Evolutionary conservation across 768 basidiomycete genomes (phyloP).

Genomic region (Podaxis rugospora): DNA sequence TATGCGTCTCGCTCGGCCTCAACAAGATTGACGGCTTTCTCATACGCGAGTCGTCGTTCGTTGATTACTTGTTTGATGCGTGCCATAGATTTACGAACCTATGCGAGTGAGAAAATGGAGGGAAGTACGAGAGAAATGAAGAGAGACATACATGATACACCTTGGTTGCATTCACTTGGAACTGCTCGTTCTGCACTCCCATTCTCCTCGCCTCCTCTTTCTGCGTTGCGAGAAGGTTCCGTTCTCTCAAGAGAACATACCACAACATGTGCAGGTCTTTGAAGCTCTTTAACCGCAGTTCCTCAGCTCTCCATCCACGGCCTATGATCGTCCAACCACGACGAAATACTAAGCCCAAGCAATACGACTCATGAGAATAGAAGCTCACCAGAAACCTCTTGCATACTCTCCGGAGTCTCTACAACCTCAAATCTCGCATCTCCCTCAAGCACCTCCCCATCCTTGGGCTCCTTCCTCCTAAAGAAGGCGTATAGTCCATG

Average conservation of each 20-base stretch:
- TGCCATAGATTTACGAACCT: slow-evolving; percentile 97
- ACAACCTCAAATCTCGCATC: slow-evolving; percentile 49
- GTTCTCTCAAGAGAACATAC: slow-evolving; percentile 86
- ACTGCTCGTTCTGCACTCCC: slow-evolving; percentile 31
- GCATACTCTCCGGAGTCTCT: slow-evolving; percentile 29
- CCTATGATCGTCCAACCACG: slow-evolving; percentile 40
- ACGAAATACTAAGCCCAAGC: too few species aligned
- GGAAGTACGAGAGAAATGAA: background rate
- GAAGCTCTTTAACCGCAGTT: slow-evolving; percentile 89
- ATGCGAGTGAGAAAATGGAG: background rate
- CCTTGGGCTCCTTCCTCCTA: slow-evolving; percentile 41
- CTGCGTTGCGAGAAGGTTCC: slow-evolving; percentile 89
- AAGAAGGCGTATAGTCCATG: slow-evolving; percentile 83
- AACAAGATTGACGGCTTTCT: slow-evolving; percentile 53
- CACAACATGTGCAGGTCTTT: slow-evolving; percentile 91
- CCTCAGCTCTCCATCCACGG: slow-evolving; percentile 80
- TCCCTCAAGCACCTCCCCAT: slow-evolving; percentile 33
- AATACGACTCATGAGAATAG: background rate
- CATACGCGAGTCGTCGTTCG: slow-evolving; percentile 83
- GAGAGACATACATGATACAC: slow-evolving; percentile 40
- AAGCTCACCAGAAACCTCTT: slow-evolving; percentile 23
- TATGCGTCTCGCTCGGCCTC: slow-evolving; percentile 26
- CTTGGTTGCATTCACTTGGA: slow-evolving; percentile 30
- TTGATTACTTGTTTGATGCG: slow-evolving; percentile 90
- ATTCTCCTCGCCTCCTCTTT: slow-evolving; percentile 69